Evolutionary conservation across 768 basidiomycete genomes (phyloP), one percentile per base, ranked within the genome.

Genomic region (Russula ochroleuca): DNA sequence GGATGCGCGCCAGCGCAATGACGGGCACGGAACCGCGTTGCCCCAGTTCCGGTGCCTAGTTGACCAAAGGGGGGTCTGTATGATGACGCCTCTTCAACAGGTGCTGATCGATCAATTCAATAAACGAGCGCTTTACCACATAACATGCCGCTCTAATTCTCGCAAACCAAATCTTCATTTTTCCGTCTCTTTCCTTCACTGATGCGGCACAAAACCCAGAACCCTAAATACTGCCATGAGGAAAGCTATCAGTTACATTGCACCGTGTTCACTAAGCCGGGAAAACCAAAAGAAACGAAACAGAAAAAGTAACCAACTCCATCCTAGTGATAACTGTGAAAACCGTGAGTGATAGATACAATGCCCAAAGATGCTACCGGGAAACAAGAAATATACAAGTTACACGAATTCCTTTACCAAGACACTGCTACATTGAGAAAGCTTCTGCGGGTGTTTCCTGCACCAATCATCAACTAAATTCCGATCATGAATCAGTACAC

Each of bases 231-330:
- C 31, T 43, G 59, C 31, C 53, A 48, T 54, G 53, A 19, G 37
- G 25, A 62, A 52, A 54, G 52, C 63, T 64, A 54, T 64, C 63
- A 41, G 25, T 59, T 64, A 64, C 63, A 64, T 64, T 64, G 63
- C 52, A 47, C 38, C 31, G 15, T 49, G 37, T 25, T 59, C 37
- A 11, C 19, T n/a, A 55, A 41, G 38, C 63, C 57, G 25, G 8
- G 25, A 33, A 37, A 31, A 58, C 23, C 45, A 15, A 49, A 17
- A 52, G 15, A 28, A 25, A 49, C 21, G 49, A 9, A n/a, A 50
- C 55, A 60, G 35, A 49, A 54, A 47, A 15, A 8, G 25, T n/a
- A 28, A 28, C 28, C 3, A 40, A 23, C 28, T 28, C 59, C 47
- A 40, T 61, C 64, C 64, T 28, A 50, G 48, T 38, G 51, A 35